phyloP scores from a whole-genome alignment of 768 basidiomycete species.

The Rhizopogon vesiculosus region DNA sequence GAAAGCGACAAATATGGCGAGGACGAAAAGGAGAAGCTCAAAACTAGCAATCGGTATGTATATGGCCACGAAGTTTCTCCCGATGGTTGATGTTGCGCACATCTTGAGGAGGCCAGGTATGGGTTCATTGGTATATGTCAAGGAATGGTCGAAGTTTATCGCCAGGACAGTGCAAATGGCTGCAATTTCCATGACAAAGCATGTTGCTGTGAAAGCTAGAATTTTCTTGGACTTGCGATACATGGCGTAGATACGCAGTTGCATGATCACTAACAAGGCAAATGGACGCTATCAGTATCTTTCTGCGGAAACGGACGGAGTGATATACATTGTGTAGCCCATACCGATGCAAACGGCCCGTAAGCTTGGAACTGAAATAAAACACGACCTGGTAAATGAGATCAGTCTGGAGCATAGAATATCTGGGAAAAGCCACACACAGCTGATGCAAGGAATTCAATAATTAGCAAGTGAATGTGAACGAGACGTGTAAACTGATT shows the following conservation, averaged over 20 bases:
- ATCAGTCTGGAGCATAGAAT: neutral
- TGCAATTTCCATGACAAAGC: slow-evolving; percentile 5
- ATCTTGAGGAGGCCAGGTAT: slow-evolving; percentile 3
- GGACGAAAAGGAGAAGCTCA: slow-evolving; percentile 2
- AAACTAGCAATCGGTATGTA: slow-evolving; percentile 4
- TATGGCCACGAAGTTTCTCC: slow-evolving; percentile 2
- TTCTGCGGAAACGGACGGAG: neutral
- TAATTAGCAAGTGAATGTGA: neutral
- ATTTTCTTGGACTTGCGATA: slow-evolving; percentile 6
- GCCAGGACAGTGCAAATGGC: neutral
- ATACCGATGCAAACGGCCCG: slow-evolving; percentile 4
- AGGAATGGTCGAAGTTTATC: neutral
- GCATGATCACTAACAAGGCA: slow-evolving; percentile 4
- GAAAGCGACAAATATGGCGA: slow-evolving; percentile 3
- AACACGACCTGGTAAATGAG: slow-evolving; percentile 1
- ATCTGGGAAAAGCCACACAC: neutral
- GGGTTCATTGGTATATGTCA: slow-evolving; percentile 5
- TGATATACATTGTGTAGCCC: slow-evolving; percentile 4
- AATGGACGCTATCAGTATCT: neutral
- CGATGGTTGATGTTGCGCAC: slow-evolving; percentile 3
- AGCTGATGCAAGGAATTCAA: neutral
- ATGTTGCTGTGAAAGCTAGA: neutral
- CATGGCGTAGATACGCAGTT: slow-evolving; percentile 8
- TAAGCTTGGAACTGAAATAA: slow-evolving; percentile 5
- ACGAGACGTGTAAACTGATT: neutral